Evolutionary conservation across 2,329 filamentous ascomycete species (phyloP).

Genomic region (Trichoderma atroviride): DNA sequence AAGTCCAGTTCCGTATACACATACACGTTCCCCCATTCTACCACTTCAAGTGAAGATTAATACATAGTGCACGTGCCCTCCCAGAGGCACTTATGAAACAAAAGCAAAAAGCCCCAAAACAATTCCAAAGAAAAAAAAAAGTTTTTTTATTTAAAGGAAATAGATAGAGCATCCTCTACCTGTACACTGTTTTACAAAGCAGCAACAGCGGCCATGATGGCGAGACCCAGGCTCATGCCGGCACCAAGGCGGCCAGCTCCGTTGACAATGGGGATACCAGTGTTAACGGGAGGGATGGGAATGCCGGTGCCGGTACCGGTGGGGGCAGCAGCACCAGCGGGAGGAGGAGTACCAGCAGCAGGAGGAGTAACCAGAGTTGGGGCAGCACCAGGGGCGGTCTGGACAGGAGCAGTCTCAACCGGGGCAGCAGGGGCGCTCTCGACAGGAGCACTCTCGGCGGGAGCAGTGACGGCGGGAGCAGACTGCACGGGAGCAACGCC

Average conservation of each 20-base stretch:
- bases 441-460: constrained; percentile 32
- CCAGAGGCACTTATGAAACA: constrained; percentile 12
- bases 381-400: constrained; percentile 13
- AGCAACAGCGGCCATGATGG: constrained; percentile 48
- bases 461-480: constrained; percentile 31
- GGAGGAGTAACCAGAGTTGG: constrained; percentile 32
- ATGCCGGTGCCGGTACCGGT: constrained; percentile 40
- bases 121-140: neutral
- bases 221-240: constrained; percentile 51
- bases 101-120: neutral
- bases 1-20: constrained; percentile 29
- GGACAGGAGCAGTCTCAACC: neutral
- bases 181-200: constrained; percentile 47
- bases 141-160: neutral
- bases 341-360: constrained; percentile 30
- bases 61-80: constrained; percentile 6
- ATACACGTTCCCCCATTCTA: constrained; percentile 22
- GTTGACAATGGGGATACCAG: constrained; percentile 43
- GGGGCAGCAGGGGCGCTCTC: constrained; percentile 26
- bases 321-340: constrained; percentile 11
- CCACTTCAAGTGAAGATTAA: constrained; percentile 7
- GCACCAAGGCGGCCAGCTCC: constrained; percentile 45
- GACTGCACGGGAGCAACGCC: constrained; percentile 41
- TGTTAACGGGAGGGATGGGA: constrained; percentile 41
- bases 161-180: neutral